phyloP scores from a whole-genome alignment of 2,329 filamentous ascomycete species.

The Elsinoe australis region DNA sequence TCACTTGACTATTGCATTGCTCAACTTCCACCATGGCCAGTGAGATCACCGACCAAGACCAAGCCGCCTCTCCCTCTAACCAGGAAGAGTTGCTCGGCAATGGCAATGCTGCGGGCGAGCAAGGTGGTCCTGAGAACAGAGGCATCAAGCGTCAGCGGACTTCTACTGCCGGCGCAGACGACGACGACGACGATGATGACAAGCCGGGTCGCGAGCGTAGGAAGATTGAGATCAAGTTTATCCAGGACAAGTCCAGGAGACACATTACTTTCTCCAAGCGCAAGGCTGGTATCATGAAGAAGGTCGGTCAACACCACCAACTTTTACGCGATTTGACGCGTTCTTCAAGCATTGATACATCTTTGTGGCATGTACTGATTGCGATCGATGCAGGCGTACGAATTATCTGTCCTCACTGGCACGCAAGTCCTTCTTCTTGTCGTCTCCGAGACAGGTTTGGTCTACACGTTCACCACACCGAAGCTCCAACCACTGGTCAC shows the following conservation, averaged over 20 bases:
- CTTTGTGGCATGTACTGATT: constrained; percentile 16
- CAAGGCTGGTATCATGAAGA: constrained; percentile 99
- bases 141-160: constrained; percentile 85
- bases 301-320: constrained; percentile 56
- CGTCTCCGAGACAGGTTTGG: constrained; percentile 91
- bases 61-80: constrained; percentile 43
- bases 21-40: constrained; percentile 30
- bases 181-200: constrained; percentile 95
- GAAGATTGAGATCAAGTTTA: constrained; percentile 99
- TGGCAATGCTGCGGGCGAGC: constrained; percentile 45
- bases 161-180: constrained; percentile 55
- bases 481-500: constrained; percentile 97
- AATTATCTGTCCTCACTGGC: constrained; percentile 92
- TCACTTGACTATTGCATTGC: too few species aligned
- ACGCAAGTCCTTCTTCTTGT: constrained; percentile 95
- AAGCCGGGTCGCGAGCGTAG: constrained; percentile 95
- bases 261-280: constrained; percentile 99
- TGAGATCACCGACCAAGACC: constrained; percentile 46
- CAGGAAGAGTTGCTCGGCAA: constrained; percentile 55
- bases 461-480: constrained; percentile 96
- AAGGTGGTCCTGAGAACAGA: constrained; percentile 52
- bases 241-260: constrained; percentile 97
- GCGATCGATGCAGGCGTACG: constrained; percentile 64
- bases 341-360: background rate
- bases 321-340: constrained; percentile 19